phyloP scores from a whole-genome alignment of 2,329 filamentous ascomycete species.

The Teratosphaeria nubilosa region DNA sequence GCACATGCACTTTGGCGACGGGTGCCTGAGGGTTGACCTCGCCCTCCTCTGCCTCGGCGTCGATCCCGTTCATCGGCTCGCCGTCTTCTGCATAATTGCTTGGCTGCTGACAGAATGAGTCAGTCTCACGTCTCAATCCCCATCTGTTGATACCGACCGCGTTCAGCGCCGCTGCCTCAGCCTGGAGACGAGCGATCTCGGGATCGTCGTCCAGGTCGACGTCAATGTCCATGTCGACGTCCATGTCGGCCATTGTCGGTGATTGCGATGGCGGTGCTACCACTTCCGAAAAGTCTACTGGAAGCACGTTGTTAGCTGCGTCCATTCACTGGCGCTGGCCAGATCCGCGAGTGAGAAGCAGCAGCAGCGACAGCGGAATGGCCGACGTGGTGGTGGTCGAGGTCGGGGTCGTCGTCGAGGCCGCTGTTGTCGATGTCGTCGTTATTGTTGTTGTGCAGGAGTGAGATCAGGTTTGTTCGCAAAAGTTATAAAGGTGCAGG shows the following conservation, averaged over 20 bases:
- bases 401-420: too few species aligned
- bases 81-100: conserved; percentile 9
- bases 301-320: conserved; percentile 1
- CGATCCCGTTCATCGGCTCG: conserved; percentile 18
- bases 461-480: background rate
- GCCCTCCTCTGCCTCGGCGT: conserved; percentile 22
- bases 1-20: conserved; percentile 64
- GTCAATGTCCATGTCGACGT: conserved; percentile 26
- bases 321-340: background rate
- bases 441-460: background rate
- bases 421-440: background rate
- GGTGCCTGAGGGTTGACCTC: conserved; percentile 20
- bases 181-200: conserved; percentile 23
- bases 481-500: background rate
- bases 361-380: background rate
- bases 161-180: conserved; percentile 18
- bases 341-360: background rate
- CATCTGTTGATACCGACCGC: conserved; percentile 10
- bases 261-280: background rate
- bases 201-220: conserved; percentile 19
- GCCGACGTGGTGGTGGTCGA: background rate
- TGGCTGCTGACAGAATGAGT: conserved; percentile 12
- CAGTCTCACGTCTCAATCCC: conserved; percentile 1
- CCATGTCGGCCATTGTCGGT: conserved; percentile 8
- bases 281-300: background rate